A percentile compares a stretch with the other conserved stretches of the same genome.
Evolutionary conservation across 345 rosid species (phyloP).

Genomic region (Bretschneidera sinensis): DNA sequence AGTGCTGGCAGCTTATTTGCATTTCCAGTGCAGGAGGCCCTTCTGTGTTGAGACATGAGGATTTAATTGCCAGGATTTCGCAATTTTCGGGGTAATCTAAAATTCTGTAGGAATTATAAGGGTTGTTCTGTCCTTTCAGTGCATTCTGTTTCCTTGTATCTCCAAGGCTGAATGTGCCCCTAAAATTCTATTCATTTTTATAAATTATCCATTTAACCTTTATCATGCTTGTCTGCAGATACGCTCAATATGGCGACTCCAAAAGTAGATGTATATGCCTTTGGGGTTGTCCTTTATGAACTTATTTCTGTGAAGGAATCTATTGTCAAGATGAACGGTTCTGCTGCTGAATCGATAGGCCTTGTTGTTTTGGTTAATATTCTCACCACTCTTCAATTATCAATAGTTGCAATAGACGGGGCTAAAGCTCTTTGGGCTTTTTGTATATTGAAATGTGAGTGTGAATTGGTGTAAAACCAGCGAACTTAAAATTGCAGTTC

Average conservation of each 20-base stretch:
- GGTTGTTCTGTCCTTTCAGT: no score
- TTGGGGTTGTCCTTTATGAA: conserved; percentile 94
- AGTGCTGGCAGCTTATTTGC: no score
- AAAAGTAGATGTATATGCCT: conserved; percentile 88
- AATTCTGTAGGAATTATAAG: no score
- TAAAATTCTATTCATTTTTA: not conserved
- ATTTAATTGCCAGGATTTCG: no score
- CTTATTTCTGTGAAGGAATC: conserved; percentile 92
- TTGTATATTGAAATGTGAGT: not conserved
- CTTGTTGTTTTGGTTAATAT: conserved; percentile 80
- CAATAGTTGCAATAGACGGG: not conserved
- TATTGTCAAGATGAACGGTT: conserved; percentile 51
- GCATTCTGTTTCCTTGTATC: no score
- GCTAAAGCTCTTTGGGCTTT: not conserved
- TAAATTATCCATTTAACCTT: conserved; percentile 3
- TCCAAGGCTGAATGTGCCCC: not conserved
- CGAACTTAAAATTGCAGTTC: not conserved
- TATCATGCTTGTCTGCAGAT: conserved; percentile 40
- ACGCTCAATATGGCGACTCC: conserved; percentile 86
- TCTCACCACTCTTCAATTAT: conserved; percentile 12
- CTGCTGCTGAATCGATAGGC: conserved; percentile 60
- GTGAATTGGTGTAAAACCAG: not conserved
- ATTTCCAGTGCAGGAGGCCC: no score
- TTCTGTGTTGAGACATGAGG: no score
- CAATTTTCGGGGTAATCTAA: no score